Evolutionary conservation across 345 rosid genomes (phyloP).

Genomic region (Acer campestre): DNA sequence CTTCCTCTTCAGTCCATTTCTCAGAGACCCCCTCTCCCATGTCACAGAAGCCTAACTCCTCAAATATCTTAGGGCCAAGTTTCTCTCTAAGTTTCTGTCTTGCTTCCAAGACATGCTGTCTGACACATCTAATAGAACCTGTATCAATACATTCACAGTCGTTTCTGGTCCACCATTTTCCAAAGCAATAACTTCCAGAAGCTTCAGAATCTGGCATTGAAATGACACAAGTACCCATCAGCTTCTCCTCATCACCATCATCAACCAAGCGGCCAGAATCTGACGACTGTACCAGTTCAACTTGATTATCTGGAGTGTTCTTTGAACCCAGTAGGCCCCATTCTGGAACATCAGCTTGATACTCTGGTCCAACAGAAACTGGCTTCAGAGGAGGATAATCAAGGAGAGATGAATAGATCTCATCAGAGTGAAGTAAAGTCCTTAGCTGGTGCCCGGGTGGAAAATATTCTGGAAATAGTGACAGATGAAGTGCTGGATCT

Average conservation of each 20-base stretch:
- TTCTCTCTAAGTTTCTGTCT: conserved; percentile 44
- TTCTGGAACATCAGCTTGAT: conserved; percentile 59
- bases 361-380: conserved; percentile 59
- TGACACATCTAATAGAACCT: conserved; percentile 45
- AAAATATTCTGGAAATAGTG: conserved; percentile 51
- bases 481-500: conserved; percentile 18
- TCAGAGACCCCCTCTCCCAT: conserved; percentile 61
- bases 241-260: conserved; percentile 27
- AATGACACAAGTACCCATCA: conserved; percentile 58
- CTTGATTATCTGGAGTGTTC: conserved; percentile 15
- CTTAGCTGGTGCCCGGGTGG: conserved; percentile 29
- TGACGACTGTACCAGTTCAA: conserved; percentile 7
- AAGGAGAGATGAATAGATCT: conserved; percentile 32
- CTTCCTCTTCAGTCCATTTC: conserved; percentile 49
- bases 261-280: conserved; percentile 7
- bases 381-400: conserved; percentile 39
- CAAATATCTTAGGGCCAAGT: conserved; percentile 42
- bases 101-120: conserved; percentile 47
- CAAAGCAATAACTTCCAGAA: conserved; percentile 18
- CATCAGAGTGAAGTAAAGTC: conserved; percentile 35
- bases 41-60: conserved; percentile 45
- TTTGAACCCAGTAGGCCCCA: conserved; percentile 30
- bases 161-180: conserved; percentile 19
- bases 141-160: conserved; percentile 39
- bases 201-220: conserved; percentile 46